Base-by-base conservation (phyloP, 768 basidiomycete genomes). In the Termitomyces sp. region DNA sequence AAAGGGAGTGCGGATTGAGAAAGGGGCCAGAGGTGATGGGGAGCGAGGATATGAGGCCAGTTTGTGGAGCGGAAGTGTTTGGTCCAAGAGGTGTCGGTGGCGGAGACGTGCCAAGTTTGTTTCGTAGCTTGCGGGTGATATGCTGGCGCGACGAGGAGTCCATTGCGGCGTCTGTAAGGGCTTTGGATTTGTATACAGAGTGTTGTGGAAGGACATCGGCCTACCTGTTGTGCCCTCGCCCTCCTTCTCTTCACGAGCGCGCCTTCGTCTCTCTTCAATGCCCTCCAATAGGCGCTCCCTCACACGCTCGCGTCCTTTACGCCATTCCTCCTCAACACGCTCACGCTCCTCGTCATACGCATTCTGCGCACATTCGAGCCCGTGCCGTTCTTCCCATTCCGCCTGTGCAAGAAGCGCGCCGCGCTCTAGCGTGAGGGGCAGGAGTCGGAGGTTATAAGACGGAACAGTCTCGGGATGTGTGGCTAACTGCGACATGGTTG, bases 211-310 rank as follows among this genome's bases (percentile, higher is more conserved):
- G 45, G 53, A 59, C 14, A 32, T 74, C 81, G 56, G 49, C 86
- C 83, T 87, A 54, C 84, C 85, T 43, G 82, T 78, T 16, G 83
- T 85, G n/a, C 88, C 90, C 63, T 94, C 92, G 60, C 90, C 89
- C 59, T 93, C 92, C 67, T 92, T 93, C 74, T 94, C 92, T 60
- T 94, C 92, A 53, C 92, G 75, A 30, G 92, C 92, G 58, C 88
- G 74, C 62, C 85, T 76, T 55, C 91, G 71, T 32, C 91, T 78
- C 66, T 94, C 92, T 68, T 92, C 91, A 62, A 94, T 88, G 30
- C 92, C 90, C 65, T 93, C 92, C 16, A 92, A 70, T 32, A 94
- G 74, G 16, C 91, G 78, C 64, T 92, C 90, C 8, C 88, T 76
- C 18, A 93, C 86, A 30, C 86, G 76, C 44, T 89, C 89, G 47